Percentiles rank a stretch among this genome's conserved stretches.
Conservation (phyloP, 169 alveolate genomes). For the Plasmodium gaboni region DNA sequence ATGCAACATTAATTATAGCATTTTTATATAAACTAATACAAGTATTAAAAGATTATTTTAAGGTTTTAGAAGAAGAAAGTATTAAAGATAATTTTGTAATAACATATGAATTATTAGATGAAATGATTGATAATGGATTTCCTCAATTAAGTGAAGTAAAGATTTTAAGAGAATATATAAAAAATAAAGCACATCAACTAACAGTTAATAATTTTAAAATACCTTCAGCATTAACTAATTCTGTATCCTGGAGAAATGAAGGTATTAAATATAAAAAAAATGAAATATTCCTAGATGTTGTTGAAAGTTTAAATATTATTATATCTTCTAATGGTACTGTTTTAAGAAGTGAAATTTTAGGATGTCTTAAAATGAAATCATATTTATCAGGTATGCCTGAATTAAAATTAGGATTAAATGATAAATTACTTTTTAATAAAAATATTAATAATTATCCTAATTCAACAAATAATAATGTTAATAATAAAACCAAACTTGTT, state of each 20-base stretch:
- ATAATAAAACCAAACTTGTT: slow-evolving; percentile 87
- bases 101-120: slow-evolving; percentile 99
- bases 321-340: slow-evolving; percentile 92
- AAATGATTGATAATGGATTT: slow-evolving; percentile 99
- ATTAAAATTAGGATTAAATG: slow-evolving; percentile 98
- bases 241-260: slow-evolving; percentile 96
- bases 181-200: slow-evolving; percentile 91
- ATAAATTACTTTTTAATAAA: slow-evolving; percentile 90
- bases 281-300: slow-evolving; percentile 99
- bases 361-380: slow-evolving; percentile 96
- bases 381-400: slow-evolving; percentile 99
- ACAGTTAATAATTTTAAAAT: slow-evolving; percentile 88
- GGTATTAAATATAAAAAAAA: slow-evolving; percentile 98
- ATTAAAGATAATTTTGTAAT: slow-evolving; percentile 99
- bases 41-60: slow-evolving; percentile 96
- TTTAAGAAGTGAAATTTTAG: slow-evolving; percentile 97
- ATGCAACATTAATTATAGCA: slow-evolving; percentile 82
- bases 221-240: slow-evolving; percentile 95
- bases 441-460: slow-evolving; percentile 60
- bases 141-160: slow-evolving; percentile 96
- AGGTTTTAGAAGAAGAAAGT: slow-evolving; percentile 98
- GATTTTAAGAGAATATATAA: slow-evolving; percentile 84
- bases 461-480: slow-evolving; percentile 67
- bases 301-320: slow-evolving; percentile 96
- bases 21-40: slow-evolving; percentile 81